Conservation (phyloP, 768 basidiomycete species). For the Kwoniella newhampshirensis region DNA sequence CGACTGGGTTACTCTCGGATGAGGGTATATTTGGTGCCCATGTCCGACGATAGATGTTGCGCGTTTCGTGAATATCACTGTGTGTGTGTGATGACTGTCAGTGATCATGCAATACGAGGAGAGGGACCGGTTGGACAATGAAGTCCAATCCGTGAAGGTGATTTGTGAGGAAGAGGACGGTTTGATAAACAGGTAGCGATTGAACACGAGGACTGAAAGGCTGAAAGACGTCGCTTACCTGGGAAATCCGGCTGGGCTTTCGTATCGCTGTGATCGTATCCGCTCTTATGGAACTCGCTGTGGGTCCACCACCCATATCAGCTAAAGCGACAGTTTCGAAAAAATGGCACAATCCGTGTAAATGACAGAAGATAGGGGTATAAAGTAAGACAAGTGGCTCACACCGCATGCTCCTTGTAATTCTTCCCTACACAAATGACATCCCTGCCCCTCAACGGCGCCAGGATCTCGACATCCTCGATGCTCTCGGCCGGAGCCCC, state of each 20-base stretch:
- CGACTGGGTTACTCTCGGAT: constrained; percentile 35
- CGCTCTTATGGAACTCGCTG: constrained; percentile 36
- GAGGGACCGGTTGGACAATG: too few relatives aligned
- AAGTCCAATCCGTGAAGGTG: too few relatives aligned
- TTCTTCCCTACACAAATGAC: constrained; percentile 48
- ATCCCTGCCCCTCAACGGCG: constrained; percentile 42
- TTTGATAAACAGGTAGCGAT: background rate
- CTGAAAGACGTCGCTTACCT: constrained; percentile 13
- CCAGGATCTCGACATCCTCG: constrained; percentile 31
- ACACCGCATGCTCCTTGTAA: constrained; percentile 38
- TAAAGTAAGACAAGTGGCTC: constrained; percentile 5
- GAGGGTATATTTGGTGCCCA: constrained; percentile 35
- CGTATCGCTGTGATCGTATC: constrained; percentile 34
- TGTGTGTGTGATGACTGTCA: background rate
- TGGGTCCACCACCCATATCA: background rate
- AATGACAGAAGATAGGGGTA: too few relatives aligned
- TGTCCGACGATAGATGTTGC: constrained; percentile 42
- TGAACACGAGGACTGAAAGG: background rate
- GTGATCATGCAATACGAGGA: too few relatives aligned
- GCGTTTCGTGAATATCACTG: constrained; percentile 51
- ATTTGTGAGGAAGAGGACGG: background rate
- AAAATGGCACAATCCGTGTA: background rate
- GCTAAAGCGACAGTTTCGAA: background rate
- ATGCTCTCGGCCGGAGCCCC: constrained; percentile 58
- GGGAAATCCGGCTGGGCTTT: constrained; percentile 40